Evolutionary conservation across 129 eudicot genomes (phyloP), one percentile per base, ranked within the genome.

Genomic region (Lonicera japonica): DNA sequence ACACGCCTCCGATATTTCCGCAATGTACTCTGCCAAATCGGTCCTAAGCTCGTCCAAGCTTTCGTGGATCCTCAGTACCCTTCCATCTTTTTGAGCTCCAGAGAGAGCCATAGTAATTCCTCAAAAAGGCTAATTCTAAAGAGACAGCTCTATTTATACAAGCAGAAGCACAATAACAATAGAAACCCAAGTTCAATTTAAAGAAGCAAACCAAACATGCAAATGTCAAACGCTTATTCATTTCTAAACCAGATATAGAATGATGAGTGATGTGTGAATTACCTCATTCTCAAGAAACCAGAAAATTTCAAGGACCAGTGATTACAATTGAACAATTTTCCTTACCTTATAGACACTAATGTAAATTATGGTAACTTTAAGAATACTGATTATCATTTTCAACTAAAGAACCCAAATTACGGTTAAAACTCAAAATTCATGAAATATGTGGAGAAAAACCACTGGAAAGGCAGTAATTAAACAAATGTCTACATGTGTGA

Each of bases 1-100:
- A 0, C 86, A 77, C 9, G 54, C 74, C 56, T 91, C 98, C 0
- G 98, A 87, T 82, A 91, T 57, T 58, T 91, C 95, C 0, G 94
- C 86, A 24, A 91, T 77, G 60, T 87, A 87, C n/a, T 91, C 98
- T 12, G 82, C 96, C 59, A 91, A 87, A 75, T 82, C 83, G 8
- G 90, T 82, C 70, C 81, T 87, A n/a, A 91, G 79, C 22, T 91
- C 95, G 75, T 87, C 90, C 46, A 76, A 68, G 76, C 67, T 82
- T 60, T 91, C 97, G 58, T 77, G 84, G 63, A 87, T 66, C 65
- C 94, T 77, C 64, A 87, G 70, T 38, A 82, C 86, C 55, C 82
- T 80, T 74, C 86, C 82, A 75, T 83, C 78, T 58, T 77, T 79
- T 25, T 75, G 70, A 47, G 67, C 72, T 65, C 75, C 82, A 66